These are phyloP conservation scores for Phytophthora agathidicida DNA, from an alignment of 352 stramenopile species.

Conservation along the genomic window DNA sequence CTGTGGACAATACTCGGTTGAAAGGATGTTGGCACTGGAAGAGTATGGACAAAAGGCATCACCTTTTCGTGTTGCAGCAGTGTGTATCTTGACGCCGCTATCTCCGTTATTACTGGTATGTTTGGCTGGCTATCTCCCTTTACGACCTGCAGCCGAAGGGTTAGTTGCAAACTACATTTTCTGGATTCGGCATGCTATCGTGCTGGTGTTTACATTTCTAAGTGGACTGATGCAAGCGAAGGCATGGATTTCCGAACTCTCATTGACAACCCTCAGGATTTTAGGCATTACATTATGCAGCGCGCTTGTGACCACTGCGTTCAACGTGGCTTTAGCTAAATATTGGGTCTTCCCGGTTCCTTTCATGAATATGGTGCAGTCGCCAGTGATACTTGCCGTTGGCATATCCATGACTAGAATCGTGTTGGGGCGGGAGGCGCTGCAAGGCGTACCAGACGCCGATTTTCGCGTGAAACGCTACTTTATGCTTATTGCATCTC, in stretches of 20 bases:
- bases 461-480: slow-evolving; percentile 32
- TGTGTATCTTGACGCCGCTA: slow-evolving; percentile 35
- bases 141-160: slow-evolving; percentile 16
- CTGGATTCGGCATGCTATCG: slow-evolving; percentile 30
- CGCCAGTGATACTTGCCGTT: slow-evolving; percentile 11
- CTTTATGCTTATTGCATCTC: slow-evolving; percentile 28
- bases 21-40: slow-evolving; percentile 37
- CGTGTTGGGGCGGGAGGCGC: slow-evolving; percentile 7
- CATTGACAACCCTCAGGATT: slow-evolving; percentile 5
- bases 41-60: slow-evolving; percentile 39
- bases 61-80: slow-evolving; percentile 17
- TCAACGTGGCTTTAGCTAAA: slow-evolving; percentile 9
- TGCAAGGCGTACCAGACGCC: slow-evolving; percentile 16
- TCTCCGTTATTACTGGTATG: slow-evolving; percentile 25
- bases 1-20: slow-evolving; percentile 44
- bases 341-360: slow-evolving; percentile 35
- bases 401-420: slow-evolving; percentile 5
- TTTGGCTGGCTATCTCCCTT: slow-evolving; percentile 15
- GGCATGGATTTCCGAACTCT: slow-evolving; percentile 32
- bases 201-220: slow-evolving; percentile 9
- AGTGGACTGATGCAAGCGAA: slow-evolving; percentile 28
- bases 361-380: slow-evolving; percentile 37
- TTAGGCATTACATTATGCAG: slow-evolving; percentile 6
- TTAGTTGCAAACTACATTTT: slow-evolving; percentile 34
- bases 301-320: slow-evolving; percentile 3